phyloP scores from a whole-genome alignment of 176 grass and related monocot genomes.

The Bromus sterilis region DNA sequence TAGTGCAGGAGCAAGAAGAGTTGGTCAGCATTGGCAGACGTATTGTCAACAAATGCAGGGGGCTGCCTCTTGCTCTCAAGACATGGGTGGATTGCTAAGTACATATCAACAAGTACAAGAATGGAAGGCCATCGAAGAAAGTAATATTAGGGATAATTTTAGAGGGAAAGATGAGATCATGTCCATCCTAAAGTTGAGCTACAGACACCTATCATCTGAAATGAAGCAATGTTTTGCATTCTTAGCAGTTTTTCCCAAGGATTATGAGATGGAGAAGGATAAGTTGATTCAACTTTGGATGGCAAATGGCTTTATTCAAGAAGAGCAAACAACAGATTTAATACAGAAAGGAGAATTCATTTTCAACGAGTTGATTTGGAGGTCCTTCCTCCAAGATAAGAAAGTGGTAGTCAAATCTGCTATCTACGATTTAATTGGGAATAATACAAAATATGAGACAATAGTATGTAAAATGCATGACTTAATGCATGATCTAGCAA shows the following conservation, averaged over 20 bases:
- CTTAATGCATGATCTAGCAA: slow-evolving; percentile 25
- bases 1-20: neutral
- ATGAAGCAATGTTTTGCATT: slow-evolving; percentile 17
- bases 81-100: slow-evolving; percentile 20
- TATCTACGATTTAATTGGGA: too few relatives aligned
- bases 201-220: neutral
- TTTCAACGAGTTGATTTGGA: slow-evolving; percentile 10
- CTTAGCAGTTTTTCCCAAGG: slow-evolving; percentile 4
- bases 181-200: neutral
- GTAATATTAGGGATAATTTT: neutral
- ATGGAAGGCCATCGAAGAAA: neutral
- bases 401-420: too few relatives aligned
- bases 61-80: slow-evolving; percentile 16
- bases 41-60: neutral
- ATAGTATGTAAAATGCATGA: slow-evolving; percentile 12
- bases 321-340: neutral
- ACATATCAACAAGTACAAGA: neutral
- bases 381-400: slow-evolving; percentile 12
- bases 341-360: neutral
- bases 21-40: neutral
- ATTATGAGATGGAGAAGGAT: neutral
- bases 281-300: neutral
- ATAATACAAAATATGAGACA: too few relatives aligned
- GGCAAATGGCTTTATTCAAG: neutral
- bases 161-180: neutral